A percentile compares a stretch with the other conserved stretches of the same genome.
Evolutionary conservation across 805 yeast species (phyloP).

Genomic region (Saccharomycopsis fibuligera): DNA sequence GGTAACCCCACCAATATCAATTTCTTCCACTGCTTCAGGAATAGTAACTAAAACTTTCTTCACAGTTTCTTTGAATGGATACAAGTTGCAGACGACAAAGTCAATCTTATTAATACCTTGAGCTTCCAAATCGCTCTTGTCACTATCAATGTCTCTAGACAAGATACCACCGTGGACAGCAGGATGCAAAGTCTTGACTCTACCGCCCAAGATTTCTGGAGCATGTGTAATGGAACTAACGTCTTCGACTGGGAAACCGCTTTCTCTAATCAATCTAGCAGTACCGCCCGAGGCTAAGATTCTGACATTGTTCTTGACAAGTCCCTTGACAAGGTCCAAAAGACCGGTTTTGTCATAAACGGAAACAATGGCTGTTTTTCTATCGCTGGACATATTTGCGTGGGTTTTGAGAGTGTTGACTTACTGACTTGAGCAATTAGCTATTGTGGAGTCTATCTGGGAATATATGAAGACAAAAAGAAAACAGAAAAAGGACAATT

Average conservation of each 20-base stretch:
- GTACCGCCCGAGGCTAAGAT: constrained; percentile 97
- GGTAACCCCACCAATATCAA: constrained; percentile 98
- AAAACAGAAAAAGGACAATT: too few relatives aligned
- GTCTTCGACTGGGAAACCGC: constrained; percentile 97
- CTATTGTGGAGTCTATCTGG: too few relatives aligned
- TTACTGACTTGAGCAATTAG: too few relatives aligned
- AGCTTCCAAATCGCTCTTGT: constrained; percentile 78
- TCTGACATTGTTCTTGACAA: constrained; percentile 80
- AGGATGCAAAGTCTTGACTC: constrained; percentile 97
- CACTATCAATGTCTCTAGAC: constrained; percentile 88
- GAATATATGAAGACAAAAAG: too few relatives aligned
- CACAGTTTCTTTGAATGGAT: constrained; percentile 96
- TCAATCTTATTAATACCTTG: constrained; percentile 96
- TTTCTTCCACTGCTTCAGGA: constrained; percentile 96
- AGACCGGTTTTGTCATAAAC: constrained; percentile 97
- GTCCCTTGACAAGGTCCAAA: constrained; percentile 92
- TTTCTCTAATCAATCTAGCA: constrained; percentile 87
- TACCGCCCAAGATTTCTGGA: constrained; percentile 98
- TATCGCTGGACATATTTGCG: too few relatives aligned
- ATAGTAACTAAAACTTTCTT: constrained; percentile 93
- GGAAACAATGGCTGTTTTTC: constrained; percentile 92
- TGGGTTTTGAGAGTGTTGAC: too few relatives aligned
- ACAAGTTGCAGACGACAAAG: constrained; percentile 93
- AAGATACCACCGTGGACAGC: constrained; percentile 98
- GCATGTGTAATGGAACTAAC: constrained; percentile 94